A percentile compares a stretch with the other conserved stretches of the same genome.
These are phyloP conservation scores for Passiflora organensis DNA, from an alignment of 345 rosid species.

Conservation along the genomic window DNA sequence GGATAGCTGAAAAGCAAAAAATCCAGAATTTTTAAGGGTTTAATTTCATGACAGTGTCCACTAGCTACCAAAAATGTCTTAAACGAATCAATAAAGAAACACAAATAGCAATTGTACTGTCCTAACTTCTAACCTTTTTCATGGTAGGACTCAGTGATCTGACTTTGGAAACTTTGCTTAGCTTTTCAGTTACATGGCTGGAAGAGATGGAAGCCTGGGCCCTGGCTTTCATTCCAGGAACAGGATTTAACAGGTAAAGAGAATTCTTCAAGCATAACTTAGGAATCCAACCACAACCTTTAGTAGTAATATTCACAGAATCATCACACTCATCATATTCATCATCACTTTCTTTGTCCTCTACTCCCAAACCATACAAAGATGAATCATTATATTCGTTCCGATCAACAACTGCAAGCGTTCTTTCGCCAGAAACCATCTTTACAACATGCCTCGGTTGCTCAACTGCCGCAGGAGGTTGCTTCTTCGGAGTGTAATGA, in stretches of 20 bases:
- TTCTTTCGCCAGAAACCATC: conserved; percentile 24
- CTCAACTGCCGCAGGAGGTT: conserved; percentile 40
- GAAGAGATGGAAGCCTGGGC: conserved; percentile 35
- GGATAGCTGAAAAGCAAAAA: conserved; percentile 35
- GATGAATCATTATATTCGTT: conserved; percentile 23
- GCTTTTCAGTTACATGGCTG: conserved; percentile 28
- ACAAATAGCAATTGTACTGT: no score
- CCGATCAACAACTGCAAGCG: conserved; percentile 28
- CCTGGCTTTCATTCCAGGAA: conserved; percentile 51
- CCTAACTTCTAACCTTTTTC: conserved; percentile 39
- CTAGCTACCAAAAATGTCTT: conserved; percentile 5
- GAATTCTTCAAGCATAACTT: conserved; percentile 62
- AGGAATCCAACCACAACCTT: conserved; percentile 75
- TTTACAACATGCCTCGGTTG: conserved; percentile 43
- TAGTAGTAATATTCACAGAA: conserved; percentile 38
- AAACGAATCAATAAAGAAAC: not conserved
- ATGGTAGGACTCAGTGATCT: conserved; percentile 41
- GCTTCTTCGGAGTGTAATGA: conserved; percentile 57
- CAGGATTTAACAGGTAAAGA: conserved; percentile 47
- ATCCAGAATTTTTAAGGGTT: conserved; percentile 5
- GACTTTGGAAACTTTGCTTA: conserved; percentile 34
- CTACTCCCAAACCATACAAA: conserved; percentile 31
- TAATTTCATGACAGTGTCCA: conserved; percentile 3
- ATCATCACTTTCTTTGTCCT: conserved; percentile 42
- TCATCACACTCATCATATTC: conserved; percentile 35